Percentiles rank a stretch among this genome's conserved stretches.
phyloP scores from a whole-genome alignment of 371 early-diverging fungal genomes.

The Dentiscutata heterogama region DNA sequence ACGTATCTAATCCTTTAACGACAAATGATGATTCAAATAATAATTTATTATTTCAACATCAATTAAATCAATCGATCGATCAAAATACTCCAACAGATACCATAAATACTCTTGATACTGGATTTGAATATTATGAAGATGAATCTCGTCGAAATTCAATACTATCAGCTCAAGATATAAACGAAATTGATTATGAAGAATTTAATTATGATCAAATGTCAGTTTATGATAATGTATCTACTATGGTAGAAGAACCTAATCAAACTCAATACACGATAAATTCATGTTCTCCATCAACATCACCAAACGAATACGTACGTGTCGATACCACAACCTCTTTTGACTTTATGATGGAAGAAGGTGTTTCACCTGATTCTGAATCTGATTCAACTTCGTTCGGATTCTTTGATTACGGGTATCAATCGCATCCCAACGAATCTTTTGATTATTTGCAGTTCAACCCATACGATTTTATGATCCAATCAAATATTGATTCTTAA shows the following conservation, averaged over 20 bases:
- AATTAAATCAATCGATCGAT: neutral
- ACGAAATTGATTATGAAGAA: slow-evolving; percentile 9
- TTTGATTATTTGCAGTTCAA: neutral
- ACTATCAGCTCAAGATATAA: neutral
- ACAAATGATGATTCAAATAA: neutral
- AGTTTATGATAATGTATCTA: neutral
- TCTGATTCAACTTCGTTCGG: neutral
- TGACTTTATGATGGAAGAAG: slow-evolving; percentile 32
- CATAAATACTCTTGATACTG: neutral
- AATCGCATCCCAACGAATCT: slow-evolving; percentile 14
- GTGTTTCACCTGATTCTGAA: slow-evolving; percentile 22
- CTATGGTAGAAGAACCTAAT: neutral
- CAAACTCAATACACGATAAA: neutral
- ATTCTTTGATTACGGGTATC: slow-evolving; percentile 6
- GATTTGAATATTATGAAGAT: neutral
- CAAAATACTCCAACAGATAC: neutral
- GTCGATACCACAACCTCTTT: neutral
- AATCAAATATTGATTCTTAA: slow-evolving; percentile 4
- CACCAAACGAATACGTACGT: neutral
- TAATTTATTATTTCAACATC: neutral
- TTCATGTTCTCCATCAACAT: neutral
- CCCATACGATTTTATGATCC: neutral
- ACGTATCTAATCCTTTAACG: neutral
- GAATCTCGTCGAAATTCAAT: slow-evolving; percentile 33
- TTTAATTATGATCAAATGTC: neutral